These are phyloP conservation scores for Liquidambar formosana DNA, from an alignment of 164 flowering plant genomes.

Conservation along the genomic window DNA sequence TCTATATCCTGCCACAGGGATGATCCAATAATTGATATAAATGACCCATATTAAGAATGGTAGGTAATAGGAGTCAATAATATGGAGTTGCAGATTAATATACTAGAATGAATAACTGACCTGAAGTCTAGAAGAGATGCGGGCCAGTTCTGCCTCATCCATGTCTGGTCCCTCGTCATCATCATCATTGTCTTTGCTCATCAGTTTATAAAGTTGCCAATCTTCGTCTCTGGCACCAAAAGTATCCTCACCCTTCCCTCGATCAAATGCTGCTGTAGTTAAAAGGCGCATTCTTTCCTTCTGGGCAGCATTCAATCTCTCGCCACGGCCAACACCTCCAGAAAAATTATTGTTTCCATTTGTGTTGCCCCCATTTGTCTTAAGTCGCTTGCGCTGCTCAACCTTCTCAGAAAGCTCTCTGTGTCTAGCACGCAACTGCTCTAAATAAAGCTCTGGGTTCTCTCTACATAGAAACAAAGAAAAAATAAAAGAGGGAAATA, in stretches of 20 bases:
- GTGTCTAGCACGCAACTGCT: conserved; percentile 68
- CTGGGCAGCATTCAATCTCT: conserved; percentile 90
- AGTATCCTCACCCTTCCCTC: conserved; percentile 99
- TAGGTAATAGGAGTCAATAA: background rate
- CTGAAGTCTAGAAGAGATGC: conserved; percentile 78
- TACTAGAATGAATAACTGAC: conserved; percentile 29
- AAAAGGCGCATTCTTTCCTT: conserved; percentile 97
- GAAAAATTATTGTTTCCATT: conserved; percentile 65
- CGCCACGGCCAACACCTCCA: conserved; percentile 98
- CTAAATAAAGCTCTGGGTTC: conserved; percentile 90
- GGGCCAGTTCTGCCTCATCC: conserved; percentile 76
- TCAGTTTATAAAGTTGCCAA: conserved; percentile 95
- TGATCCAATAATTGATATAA: conserved; percentile 4
- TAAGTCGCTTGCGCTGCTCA: conserved; percentile 83
- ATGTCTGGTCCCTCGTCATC: conserved; percentile 82
- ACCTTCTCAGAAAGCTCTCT: conserved; percentile 78
- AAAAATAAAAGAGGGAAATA: background rate
- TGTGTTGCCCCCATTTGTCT: conserved; percentile 69
- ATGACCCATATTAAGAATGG: background rate
- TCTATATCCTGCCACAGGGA: conserved; percentile 69
- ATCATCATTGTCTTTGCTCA: conserved; percentile 93
- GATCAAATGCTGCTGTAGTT: conserved; percentile 96
- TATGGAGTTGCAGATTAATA: background rate
- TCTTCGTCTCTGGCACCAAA: conserved; percentile 97
- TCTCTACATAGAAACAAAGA: conserved; percentile 57